phyloP scores from a whole-genome alignment of 257 asterid genomes.

The Nicotiana tomentosiformis region DNA sequence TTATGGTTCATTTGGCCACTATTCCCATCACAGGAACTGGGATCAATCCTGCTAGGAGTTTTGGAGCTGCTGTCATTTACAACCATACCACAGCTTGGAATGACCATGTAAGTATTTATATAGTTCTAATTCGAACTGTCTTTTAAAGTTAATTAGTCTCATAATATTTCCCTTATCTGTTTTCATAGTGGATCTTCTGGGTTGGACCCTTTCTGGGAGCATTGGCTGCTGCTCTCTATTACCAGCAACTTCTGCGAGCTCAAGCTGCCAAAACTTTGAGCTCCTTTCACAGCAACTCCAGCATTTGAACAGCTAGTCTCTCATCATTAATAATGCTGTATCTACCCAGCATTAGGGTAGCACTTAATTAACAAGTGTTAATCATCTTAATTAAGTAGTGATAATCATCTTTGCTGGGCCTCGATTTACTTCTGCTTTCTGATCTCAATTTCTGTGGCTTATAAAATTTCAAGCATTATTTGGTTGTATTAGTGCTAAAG shows the following conservation, averaged over 20 bases:
- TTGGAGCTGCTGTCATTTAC: conserved; percentile 13
- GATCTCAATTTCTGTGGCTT: not conserved
- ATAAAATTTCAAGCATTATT: not conserved
- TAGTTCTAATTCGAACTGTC: not conserved
- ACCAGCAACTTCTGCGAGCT: conserved; percentile 16
- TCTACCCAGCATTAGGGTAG: not conserved
- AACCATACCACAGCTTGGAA: not conserved
- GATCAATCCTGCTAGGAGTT: conserved; percentile 13
- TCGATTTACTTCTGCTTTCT: not conserved
- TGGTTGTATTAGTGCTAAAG: not conserved
- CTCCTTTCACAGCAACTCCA: conserved; percentile 1
- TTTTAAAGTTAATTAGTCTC: not conserved
- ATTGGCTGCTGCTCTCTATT: conserved; percentile 5
- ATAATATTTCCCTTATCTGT: not conserved
- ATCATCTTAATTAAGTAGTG: too few relatives aligned
- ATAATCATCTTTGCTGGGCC: not conserved
- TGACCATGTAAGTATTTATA: conserved; percentile 1
- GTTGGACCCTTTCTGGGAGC: conserved; percentile 24
- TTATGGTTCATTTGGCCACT: conserved; percentile 6
- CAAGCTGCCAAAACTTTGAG: conserved; percentile 9
- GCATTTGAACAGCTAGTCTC: not conserved
- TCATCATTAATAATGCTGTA: not conserved
- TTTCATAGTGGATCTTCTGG: conserved; percentile 19
- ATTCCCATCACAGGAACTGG: conserved; percentile 12
- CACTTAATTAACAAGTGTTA: not conserved